phyloP scores from a whole-genome alignment of 768 basidiomycete genomes.

The Lactifluus piperatus region DNA sequence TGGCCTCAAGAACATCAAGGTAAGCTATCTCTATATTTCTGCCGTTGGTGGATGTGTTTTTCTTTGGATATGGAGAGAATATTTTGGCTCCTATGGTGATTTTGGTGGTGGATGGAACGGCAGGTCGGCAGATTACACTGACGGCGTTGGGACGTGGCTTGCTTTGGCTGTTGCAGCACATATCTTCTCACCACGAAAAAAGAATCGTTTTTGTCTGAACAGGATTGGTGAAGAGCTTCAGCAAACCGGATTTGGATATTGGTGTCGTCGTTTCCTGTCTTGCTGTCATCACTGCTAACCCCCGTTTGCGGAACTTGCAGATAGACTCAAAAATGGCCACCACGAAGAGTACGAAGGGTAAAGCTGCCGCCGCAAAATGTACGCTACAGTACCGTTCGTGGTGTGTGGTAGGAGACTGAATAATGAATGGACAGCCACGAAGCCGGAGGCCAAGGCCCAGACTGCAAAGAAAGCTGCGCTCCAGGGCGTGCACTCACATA shows the following conservation, averaged over 20 bases:
- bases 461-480: constrained; percentile 94
- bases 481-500: constrained; percentile 72
- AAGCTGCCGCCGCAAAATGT: constrained; percentile 43
- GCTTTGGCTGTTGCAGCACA: background rate
- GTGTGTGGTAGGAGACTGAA: background rate
- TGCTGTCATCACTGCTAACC: background rate
- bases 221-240: background rate
- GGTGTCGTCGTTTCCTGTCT: background rate
- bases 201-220: too few relatives aligned
- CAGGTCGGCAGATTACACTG: background rate
- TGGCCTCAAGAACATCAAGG: background rate
- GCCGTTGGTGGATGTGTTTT: background rate
- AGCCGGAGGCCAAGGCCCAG: constrained; percentile 64
- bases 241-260: background rate
- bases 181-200: background rate
- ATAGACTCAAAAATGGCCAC: constrained; percentile 44
- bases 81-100: background rate
- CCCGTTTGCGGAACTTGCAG: background rate
- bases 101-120: constrained; percentile 5
- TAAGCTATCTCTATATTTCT: background rate
- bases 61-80: background rate
- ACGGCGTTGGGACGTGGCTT: too few relatives aligned
- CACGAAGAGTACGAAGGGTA: constrained; percentile 60
- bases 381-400: constrained; percentile 20
- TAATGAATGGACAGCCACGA: background rate